Evolutionary conservation across 2,329 filamentous ascomycete genomes (phyloP), one percentile per base, ranked within the genome.

Genomic region (Plenodomus tracheiphilus): DNA sequence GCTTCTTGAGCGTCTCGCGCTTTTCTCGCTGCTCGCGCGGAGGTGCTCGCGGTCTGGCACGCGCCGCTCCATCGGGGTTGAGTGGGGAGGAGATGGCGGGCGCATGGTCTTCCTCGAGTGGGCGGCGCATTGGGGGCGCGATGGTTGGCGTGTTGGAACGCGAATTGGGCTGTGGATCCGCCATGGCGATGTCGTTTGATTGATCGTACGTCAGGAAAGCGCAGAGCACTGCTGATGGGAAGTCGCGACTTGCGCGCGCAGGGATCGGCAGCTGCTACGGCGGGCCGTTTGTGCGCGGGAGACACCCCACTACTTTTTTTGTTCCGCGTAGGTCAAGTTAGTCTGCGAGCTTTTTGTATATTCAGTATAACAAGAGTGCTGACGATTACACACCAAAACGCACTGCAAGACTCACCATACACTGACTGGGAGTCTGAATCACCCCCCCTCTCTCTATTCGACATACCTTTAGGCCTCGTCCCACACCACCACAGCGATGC

Each of bases 61-160:
- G 71, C 44, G 66, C 58, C 17, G 66, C 64, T 13, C 59, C 30
- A 78, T 77, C 82, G 51, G 80, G 78, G 61, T 91, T 91, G 53
- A 92, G 81, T 21, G 88, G 88, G 10, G 88, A 92, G 2, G 88
- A 84, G 2, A 91, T 79, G 11, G 85, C 80, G 4, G 88, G 88
- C 52, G 81, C 81, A 70, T 91, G 85, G 65, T 84, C 84, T 61
- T 89, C 86, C 52, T 88, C 86, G 22, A 87, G 77, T 18, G 78
- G 75, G 50, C 86, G 84, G 64, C 88, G 88, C 65, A 86, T 81
- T 3, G 85, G 83, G 19, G 65, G 66, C 22, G 65, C 62, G 18
- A 66, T 51, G 9, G 61, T 57, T 20, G 72, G 71, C 9, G 72
- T 74, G 45, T 66, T 69, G 16, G 69, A 65, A 37, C 71, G 70